These are phyloP conservation scores for Blumeria graminis DNA, from an alignment of 2,329 filamentous ascomycete genomes.

Conservation along the genomic window DNA sequence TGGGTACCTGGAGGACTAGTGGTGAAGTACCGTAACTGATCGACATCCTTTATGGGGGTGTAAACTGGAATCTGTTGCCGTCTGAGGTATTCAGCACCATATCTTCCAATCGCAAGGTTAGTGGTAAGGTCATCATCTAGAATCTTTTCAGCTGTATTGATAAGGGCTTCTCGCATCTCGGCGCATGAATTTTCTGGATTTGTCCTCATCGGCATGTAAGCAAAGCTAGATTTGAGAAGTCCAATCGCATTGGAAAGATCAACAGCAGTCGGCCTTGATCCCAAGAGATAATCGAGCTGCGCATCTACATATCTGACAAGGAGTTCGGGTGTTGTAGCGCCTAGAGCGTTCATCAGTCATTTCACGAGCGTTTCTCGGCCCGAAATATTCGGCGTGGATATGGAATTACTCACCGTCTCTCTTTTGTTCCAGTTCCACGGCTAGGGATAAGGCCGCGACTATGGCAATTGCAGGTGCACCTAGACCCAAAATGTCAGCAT, in stretches of 20 bases:
- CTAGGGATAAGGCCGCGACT: conserved; percentile 73
- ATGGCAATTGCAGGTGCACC: conserved; percentile 92
- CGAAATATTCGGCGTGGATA: background rate
- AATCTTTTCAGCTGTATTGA: conserved; percentile 64
- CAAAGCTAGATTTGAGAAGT: conserved; percentile 35
- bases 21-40: conserved; percentile 13
- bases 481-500: conserved; percentile 5
- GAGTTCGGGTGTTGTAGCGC: conserved; percentile 19
- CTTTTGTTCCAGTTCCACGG: conserved; percentile 51
- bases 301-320: conserved; percentile 48
- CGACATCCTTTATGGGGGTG: conserved; percentile 6
- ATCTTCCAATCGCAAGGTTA: conserved; percentile 62
- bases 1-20: conserved; percentile 17
- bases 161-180: conserved; percentile 43
- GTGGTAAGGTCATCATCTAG: conserved; percentile 67
- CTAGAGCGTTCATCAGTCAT: conserved; percentile 3
- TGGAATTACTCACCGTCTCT: conserved; percentile 17
- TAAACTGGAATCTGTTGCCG: conserved; percentile 12
- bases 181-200: conserved; percentile 13
- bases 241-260: conserved; percentile 77
- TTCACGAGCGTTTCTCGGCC: background rate
- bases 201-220: background rate
- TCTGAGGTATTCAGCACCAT: conserved; percentile 63
- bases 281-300: conserved; percentile 67
- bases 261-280: conserved; percentile 79